phyloP scores from a whole-genome alignment of 257 asterid species.

The Nicotiana sylvestris region DNA sequence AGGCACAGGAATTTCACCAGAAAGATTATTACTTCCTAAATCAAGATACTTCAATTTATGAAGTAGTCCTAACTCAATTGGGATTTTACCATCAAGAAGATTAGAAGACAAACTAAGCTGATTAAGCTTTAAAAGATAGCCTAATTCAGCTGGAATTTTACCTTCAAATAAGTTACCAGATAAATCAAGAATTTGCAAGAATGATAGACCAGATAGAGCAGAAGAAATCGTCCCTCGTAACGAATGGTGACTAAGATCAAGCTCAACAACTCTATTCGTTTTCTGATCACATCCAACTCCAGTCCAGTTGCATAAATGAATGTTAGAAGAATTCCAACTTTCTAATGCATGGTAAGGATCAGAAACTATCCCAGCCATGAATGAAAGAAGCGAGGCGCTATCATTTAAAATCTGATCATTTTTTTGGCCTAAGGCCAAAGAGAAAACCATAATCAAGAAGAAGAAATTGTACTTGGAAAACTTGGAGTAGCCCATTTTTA shows the following conservation, averaged over 20 bases:
- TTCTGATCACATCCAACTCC: slow-evolving; percentile 51
- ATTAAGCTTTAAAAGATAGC: slow-evolving; percentile 34
- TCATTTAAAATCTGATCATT: slow-evolving; percentile 30
- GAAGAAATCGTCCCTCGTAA: slow-evolving; percentile 62
- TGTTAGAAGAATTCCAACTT: slow-evolving; percentile 45
- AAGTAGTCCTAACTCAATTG: slow-evolving; percentile 44
- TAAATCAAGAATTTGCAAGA: slow-evolving; percentile 58
- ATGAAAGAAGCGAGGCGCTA: slow-evolving; percentile 54
- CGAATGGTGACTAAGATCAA: slow-evolving; percentile 52
- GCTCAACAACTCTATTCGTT: slow-evolving; percentile 39
- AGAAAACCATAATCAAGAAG: slow-evolving; percentile 30
- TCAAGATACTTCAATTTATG: slow-evolving; percentile 49
- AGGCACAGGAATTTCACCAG: slow-evolving; percentile 51
- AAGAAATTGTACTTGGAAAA: slow-evolving; percentile 32
- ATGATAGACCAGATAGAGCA: slow-evolving; percentile 39
- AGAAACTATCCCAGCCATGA: slow-evolving; percentile 40
- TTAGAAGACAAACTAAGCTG: slow-evolving; percentile 67
- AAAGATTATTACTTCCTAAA: slow-evolving; percentile 58
- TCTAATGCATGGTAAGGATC: slow-evolving; percentile 49
- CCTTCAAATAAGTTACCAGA: slow-evolving; percentile 61
- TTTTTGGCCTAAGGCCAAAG: slow-evolving; percentile 26
- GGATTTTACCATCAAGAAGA: slow-evolving; percentile 52
- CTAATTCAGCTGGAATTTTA: slow-evolving; percentile 53
- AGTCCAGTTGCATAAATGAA: slow-evolving; percentile 56
- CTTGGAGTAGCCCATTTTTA: slow-evolving; percentile 38